These are phyloP conservation scores for Dendrobium nobile DNA, from an alignment of 106 monocot genomes.

Conservation along the genomic window DNA sequence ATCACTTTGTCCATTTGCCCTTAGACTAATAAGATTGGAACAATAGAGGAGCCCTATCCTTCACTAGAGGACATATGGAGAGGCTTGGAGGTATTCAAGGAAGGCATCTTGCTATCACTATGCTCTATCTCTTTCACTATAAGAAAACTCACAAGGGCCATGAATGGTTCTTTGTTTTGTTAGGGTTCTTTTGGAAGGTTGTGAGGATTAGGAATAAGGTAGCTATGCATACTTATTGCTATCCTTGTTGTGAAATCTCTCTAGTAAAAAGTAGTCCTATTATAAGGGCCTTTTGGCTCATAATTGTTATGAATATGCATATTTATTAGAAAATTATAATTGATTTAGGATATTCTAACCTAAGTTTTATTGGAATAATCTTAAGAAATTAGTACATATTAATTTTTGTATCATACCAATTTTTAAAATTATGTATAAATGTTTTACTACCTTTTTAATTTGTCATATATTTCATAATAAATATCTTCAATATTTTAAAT, in stretches of 20 bases:
- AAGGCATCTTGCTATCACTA: neutral
- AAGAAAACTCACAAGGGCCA: neutral
- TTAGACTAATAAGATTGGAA: neutral
- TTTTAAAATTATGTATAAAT: too few species aligned
- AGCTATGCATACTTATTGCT: neutral
- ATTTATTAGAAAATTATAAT: too few species aligned
- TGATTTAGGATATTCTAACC: too few species aligned
- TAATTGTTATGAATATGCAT: neutral
- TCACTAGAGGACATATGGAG: conserved; percentile 1
- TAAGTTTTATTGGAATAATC: too few species aligned
- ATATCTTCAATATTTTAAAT: too few species aligned
- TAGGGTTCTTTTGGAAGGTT: conserved; percentile 1
- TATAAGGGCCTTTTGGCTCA: neutral
- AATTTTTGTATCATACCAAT: too few species aligned
- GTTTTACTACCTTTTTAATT: too few species aligned
- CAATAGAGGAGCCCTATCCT: conserved; percentile 3
- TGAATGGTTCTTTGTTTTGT: conserved; percentile 4
- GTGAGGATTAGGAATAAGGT: conserved; percentile 5
- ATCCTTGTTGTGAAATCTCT: neutral
- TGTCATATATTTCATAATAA: too few species aligned
- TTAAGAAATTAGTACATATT: too few species aligned
- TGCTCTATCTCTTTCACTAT: neutral
- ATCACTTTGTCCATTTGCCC: conserved; percentile 5
- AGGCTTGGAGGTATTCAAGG: conserved; percentile 4
- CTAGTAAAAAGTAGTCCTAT: neutral